These are phyloP conservation scores for Globisporangium carolinianum DNA, from an alignment of 352 stramenopile genomes.

Conservation along the genomic window DNA sequence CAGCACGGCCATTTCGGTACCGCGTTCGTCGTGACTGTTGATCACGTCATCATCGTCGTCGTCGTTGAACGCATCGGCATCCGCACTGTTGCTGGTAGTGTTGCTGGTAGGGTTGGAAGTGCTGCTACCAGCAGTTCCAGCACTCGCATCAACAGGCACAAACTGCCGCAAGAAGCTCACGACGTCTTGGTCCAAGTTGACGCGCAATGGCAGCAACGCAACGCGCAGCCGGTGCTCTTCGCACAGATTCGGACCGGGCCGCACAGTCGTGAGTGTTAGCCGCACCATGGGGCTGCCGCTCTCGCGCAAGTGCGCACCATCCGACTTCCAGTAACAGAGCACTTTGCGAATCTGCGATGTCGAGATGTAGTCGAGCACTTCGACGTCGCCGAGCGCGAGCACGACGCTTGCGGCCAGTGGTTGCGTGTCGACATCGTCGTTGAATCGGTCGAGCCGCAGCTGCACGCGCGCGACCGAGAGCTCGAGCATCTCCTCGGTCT, in stretches of 20 bases:
- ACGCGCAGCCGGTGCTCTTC: slow-evolving; percentile 82
- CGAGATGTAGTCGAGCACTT: slow-evolving; percentile 86
- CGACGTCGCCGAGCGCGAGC: slow-evolving; percentile 68
- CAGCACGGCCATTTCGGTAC: slow-evolving; percentile 45
- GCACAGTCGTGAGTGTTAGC: slow-evolving; percentile 74
- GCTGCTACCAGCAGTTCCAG: neutral
- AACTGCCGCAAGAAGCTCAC: slow-evolving; percentile 85
- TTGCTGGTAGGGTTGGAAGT: no score
- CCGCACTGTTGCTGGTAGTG: no score
- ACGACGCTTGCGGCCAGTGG: slow-evolving; percentile 70
- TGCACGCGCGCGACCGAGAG: slow-evolving; percentile 75
- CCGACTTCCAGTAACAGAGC: slow-evolving; percentile 88
- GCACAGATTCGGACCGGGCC: slow-evolving; percentile 62
- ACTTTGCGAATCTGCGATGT: slow-evolving; percentile 88
- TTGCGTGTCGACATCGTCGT: slow-evolving; percentile 57
- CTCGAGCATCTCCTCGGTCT: slow-evolving; percentile 88
- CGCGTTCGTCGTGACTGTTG: slow-evolving; percentile 20
- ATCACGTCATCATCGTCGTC: slow-evolving; percentile 24
- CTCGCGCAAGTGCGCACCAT: slow-evolving; percentile 71
- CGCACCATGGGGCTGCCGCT: slow-evolving; percentile 81
- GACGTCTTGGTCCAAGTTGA: slow-evolving; percentile 86
- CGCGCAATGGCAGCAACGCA: slow-evolving; percentile 61
- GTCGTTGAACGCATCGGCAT: neutral
- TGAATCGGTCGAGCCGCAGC: slow-evolving; percentile 78
- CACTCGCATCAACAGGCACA: slow-evolving; percentile 35